Conservation (phyloP, 495 filamentous ascomycete species). For the Platismatia glauca region DNA sequence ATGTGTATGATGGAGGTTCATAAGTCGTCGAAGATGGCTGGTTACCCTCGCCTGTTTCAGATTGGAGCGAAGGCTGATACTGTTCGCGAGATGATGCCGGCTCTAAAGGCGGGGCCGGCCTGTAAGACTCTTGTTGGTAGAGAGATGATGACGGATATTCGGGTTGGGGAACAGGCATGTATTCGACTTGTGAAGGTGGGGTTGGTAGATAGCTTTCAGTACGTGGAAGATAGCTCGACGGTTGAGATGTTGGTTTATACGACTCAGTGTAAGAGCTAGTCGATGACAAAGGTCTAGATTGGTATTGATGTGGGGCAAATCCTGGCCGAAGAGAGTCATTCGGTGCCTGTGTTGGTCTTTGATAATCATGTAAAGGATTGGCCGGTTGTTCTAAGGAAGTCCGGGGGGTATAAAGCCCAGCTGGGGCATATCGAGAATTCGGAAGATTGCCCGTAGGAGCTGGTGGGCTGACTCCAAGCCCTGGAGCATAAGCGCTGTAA, state of each 20-base stretch:
- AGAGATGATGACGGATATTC: conserved; percentile 27
- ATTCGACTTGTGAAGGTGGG: conserved; percentile 38
- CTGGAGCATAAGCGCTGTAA: conserved; percentile 50
- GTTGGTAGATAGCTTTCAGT: conserved; percentile 38
- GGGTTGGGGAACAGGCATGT: conserved; percentile 40
- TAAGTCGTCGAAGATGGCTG: conserved; percentile 7
- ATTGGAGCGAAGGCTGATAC: background rate
- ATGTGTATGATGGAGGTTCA: conserved; percentile 18
- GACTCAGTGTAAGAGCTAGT: conserved; percentile 28
- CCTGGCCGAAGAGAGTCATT: conserved; percentile 17
- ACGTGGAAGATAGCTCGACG: conserved; percentile 33
- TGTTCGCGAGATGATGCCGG: conserved; percentile 3
- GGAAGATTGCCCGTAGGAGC: conserved; percentile 31
- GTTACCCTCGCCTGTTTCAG: background rate
- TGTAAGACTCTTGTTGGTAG: conserved; percentile 20
- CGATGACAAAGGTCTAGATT: conserved; percentile 19
- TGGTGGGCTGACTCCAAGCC: conserved; percentile 27
- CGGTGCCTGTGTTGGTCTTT: conserved; percentile 27
- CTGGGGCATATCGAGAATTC: conserved; percentile 57
- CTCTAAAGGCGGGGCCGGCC: conserved; percentile 20
- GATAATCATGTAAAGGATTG: conserved; percentile 41
- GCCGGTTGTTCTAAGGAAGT: conserved; percentile 43
- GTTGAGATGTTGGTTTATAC: conserved; percentile 16
- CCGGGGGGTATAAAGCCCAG: conserved; percentile 38
- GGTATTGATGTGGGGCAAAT: conserved; percentile 12